Conservation (phyloP, 1,284 basidiomycete genomes). For the Sporisorium reilianum region DNA sequence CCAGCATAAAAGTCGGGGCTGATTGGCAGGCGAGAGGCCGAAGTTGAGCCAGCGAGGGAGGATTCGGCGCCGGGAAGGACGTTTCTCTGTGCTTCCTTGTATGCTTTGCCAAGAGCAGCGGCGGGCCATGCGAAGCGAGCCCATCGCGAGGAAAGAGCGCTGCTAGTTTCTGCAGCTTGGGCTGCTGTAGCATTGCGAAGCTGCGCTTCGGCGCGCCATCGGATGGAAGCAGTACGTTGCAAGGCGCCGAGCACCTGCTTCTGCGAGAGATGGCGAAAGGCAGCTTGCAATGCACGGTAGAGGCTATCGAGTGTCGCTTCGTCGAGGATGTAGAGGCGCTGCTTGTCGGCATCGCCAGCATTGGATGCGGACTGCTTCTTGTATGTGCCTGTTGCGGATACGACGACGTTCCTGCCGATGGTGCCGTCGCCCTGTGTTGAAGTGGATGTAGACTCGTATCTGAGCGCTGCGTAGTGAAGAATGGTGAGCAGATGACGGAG, state of each 20-base stretch:
- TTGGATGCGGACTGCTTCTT: conserved; percentile 23
- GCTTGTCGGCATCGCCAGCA: not conserved
- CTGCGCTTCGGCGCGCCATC: conserved; percentile 59
- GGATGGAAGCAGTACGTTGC: conserved; percentile 58
- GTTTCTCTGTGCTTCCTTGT: conserved; percentile 46
- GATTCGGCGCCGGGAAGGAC: conserved; percentile 17
- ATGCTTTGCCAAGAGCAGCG: conserved; percentile 47
- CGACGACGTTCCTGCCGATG: conserved; percentile 23
- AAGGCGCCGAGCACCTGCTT: conserved; percentile 47
- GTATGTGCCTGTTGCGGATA: conserved; percentile 40
- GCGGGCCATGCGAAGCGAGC: conserved; percentile 53
- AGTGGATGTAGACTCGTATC: not conserved
- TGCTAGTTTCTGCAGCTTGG: conserved; percentile 32
- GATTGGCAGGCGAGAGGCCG: conserved; percentile 12
- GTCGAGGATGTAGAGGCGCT: conserved; percentile 26
- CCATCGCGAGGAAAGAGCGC: conserved; percentile 35
- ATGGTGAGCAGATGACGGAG: conserved; percentile 41
- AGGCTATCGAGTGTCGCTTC: conserved; percentile 43
- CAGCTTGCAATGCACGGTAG: conserved; percentile 30
- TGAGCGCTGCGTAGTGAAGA: conserved; percentile 47
- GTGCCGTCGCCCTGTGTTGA: conserved; percentile 16
- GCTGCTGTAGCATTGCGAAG: conserved; percentile 45
- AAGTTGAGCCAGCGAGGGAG: conserved; percentile 4
- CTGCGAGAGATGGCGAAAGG: conserved; percentile 47
- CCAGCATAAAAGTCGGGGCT: conserved; percentile 18